phyloP scores from a whole-genome alignment of 2,329 filamentous ascomycete species.

The Pseudogymnoascus sp. region DNA sequence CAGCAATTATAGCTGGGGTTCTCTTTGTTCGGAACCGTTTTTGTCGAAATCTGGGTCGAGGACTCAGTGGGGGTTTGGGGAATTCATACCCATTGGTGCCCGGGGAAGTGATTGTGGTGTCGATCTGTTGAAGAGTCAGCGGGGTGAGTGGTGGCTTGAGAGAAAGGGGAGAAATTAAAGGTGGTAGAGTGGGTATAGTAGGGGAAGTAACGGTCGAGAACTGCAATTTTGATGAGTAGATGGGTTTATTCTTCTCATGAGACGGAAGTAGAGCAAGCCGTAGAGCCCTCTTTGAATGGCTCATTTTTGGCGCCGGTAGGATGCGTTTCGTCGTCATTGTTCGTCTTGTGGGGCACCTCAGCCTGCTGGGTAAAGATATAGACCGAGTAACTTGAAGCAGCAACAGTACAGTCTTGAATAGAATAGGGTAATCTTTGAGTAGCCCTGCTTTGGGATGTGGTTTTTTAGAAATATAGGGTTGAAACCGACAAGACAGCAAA shows the following conservation, averaged over 20 bases:
- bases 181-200: neutral
- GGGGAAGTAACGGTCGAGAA: neutral
- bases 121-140: neutral
- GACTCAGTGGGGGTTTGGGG: neutral
- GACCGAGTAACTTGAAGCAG: neutral
- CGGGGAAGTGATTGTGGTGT: neutral
- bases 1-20: neutral
- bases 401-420: neutral
- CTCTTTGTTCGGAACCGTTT: neutral
- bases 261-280: neutral
- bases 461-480: neutral
- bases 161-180: neutral
- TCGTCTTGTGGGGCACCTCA: no score
- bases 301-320: neutral
- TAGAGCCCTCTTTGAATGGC: neutral
- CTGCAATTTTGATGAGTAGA: neutral
- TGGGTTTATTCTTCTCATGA: neutral
- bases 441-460: neutral
- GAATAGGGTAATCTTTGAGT: neutral
- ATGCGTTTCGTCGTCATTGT: no score
- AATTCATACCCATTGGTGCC: neutral
- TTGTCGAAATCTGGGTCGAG: neutral
- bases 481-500: no score
- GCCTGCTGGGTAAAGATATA: neutral
- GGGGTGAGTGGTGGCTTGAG: neutral